Evolutionary conservation across 208 protist genomes (phyloP), one percentile per base, ranked within the genome.

Genomic region (Leptomonas pyrrhocoris): DNA sequence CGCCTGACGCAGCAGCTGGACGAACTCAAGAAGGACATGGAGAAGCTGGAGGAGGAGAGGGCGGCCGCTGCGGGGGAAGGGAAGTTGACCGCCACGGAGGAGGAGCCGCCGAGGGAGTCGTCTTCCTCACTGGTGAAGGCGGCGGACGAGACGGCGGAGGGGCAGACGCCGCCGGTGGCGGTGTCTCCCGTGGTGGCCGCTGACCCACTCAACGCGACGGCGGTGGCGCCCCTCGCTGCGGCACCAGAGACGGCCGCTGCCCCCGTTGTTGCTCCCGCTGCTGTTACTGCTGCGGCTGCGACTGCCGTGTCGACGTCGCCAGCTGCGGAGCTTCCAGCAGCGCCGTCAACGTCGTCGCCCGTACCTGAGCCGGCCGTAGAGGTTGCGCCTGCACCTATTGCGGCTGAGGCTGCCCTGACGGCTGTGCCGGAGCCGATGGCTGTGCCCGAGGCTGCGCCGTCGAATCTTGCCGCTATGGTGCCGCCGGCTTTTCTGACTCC

Each of bases 1-100:
- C 86, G 77, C 28, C 78, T 86, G 25, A 80, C 75, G 23, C 71
- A 75, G 57, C 61, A 85, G 74, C 51, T 93, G 0, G 83, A 86
- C 38, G 66, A 56, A 23, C 68, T 84, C 11, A 74, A 88, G 54
- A 75, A 83, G 65, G 57, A 75, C 2, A 27, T 79, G 28, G 68
- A 81, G 57, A 60, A 71, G 54, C 43, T 79, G 31, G 62, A 73
- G 42, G 43, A 42, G 59, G 48, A 76, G 50, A 57, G 49, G 53
- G 46, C 42, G 31, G 34, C 57, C 28, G 61, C 40, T 30, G 13
- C 19, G 3, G 63, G 51, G 15, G 51, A 54, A 16, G 65, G 34
- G 25, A 36, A 55, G 27, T 42, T 36, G 53, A 68, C 63, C 13
- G 45, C 75, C 25, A 56, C 42, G 30, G 65, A 78, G 31, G 59